Conservation (phyloP, 768 basidiomycete genomes). For the Hemileccinum impolitum region DNA sequence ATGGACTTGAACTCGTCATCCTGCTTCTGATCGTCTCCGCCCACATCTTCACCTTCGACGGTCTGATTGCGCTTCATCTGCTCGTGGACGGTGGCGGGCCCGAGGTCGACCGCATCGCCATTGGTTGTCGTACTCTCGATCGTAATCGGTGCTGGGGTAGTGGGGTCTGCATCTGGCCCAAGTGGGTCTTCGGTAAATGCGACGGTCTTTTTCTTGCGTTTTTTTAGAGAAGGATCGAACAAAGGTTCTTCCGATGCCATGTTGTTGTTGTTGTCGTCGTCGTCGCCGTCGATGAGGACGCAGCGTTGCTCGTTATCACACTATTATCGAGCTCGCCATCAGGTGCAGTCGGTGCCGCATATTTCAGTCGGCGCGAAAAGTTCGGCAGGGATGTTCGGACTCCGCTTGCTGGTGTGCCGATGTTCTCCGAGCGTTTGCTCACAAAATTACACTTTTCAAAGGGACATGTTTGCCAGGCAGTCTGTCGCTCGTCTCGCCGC, state of each 20-base stretch:
- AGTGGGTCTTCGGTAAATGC: slow-evolving; percentile 84
- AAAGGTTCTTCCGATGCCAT: slow-evolving; percentile 73
- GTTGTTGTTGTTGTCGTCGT: slow-evolving; percentile 2
- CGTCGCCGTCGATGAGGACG: slow-evolving; percentile 12
- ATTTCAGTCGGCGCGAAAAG: slow-evolving; percentile 22
- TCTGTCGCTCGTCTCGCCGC: slow-evolving; percentile 42
- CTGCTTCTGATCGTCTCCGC: slow-evolving; percentile 46
- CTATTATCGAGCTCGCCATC: slow-evolving; percentile 8
- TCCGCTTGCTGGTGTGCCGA: slow-evolving; percentile 40
- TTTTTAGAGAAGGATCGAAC: slow-evolving; percentile 82
- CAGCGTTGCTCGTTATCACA: slow-evolving; percentile 3
- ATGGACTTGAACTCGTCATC: slow-evolving; percentile 79
- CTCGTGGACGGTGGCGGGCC: slow-evolving; percentile 72
- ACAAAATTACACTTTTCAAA: slow-evolving; percentile 4
- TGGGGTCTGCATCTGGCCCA: slow-evolving; percentile 79
- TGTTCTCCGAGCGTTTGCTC: slow-evolving; percentile 23
- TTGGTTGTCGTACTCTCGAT: slow-evolving; percentile 68
- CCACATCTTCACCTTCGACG: slow-evolving; percentile 32
- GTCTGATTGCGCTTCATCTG: slow-evolving; percentile 56
- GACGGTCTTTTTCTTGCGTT: slow-evolving; percentile 84
- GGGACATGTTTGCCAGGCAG: slow-evolving; percentile 49
- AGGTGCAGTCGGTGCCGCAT: slow-evolving; percentile 22
- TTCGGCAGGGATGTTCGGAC: slow-evolving; percentile 16
- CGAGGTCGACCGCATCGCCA: slow-evolving; percentile 75
- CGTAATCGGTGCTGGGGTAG: slow-evolving; percentile 67